Evolutionary conservation across 345 rosid genomes (phyloP).

Genomic region (Raphanus raphanistrum): DNA sequence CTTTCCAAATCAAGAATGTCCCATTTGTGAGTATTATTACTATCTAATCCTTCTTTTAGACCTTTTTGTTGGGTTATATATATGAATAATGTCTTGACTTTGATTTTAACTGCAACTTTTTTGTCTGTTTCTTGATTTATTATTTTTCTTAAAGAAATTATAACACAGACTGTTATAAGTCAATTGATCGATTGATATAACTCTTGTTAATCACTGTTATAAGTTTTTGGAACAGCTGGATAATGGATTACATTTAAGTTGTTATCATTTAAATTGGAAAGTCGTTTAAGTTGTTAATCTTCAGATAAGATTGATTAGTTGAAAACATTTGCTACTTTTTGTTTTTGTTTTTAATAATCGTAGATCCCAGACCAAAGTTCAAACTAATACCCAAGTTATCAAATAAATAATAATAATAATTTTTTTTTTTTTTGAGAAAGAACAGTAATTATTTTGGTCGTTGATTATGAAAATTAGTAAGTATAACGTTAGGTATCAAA

Average conservation of each 20-base stretch:
- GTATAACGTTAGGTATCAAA: background rate
- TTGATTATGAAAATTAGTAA: background rate
- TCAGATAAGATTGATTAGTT: background rate
- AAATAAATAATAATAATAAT: background rate
- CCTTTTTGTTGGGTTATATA: background rate
- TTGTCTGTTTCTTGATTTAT: background rate
- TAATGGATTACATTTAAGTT: background rate
- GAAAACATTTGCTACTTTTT: background rate
- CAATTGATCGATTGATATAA: background rate
- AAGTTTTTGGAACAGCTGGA: background rate
- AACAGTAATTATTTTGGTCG: background rate
- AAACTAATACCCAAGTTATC: background rate
- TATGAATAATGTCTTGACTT: background rate
- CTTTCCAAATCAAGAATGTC: conserved; percentile 48
- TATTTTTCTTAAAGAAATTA: background rate
- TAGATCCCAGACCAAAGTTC: background rate
- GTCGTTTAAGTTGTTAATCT: background rate
- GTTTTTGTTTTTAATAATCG: background rate
- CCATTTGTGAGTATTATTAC: conserved; percentile 63
- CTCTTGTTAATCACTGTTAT: background rate
- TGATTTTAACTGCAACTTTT: background rate
- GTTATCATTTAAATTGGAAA: background rate
- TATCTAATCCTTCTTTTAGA: background rate
- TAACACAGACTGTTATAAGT: background rate
- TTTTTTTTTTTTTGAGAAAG: too few species aligned